Conservation (phyloP, 768 basidiomycete genomes). For the Serendipita sp. region DNA sequence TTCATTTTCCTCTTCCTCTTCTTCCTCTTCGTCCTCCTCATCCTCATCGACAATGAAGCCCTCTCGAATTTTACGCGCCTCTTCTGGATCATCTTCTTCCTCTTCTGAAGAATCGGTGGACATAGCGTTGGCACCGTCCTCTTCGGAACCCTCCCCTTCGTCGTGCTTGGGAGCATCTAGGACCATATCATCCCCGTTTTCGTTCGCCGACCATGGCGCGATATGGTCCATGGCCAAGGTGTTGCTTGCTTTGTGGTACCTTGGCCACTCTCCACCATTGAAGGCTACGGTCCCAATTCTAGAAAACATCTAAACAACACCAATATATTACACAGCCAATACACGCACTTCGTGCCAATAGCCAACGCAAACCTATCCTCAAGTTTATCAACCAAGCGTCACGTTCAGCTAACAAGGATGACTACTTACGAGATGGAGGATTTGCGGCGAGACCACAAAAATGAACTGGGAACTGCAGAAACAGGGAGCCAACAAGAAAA, state of each 20-base stretch:
- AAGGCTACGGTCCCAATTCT: too few relatives aligned
- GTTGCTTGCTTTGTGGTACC: background rate
- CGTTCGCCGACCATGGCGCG: background rate
- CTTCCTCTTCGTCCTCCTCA: constrained; percentile 70
- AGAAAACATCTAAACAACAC: too few relatives aligned
- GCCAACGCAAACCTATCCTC: too few relatives aligned
- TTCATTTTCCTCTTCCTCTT: constrained; percentile 45
- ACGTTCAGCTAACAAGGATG: background rate
- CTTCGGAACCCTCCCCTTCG: constrained; percentile 10
- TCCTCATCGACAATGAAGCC: constrained; percentile 88
- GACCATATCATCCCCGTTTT: background rate
- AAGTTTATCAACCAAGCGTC: background rate
- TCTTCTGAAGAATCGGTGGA: constrained; percentile 81
- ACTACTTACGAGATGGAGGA: background rate
- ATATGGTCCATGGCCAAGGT: constrained; percentile 4
- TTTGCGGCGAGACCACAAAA: background rate
- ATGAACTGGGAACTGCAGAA: background rate
- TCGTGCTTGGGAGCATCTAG: constrained; percentile 7
- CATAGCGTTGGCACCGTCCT: constrained; percentile 18
- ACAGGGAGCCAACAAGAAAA: background rate
- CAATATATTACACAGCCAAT: too few relatives aligned
- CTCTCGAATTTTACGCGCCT: constrained; percentile 58
- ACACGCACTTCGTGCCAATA: too few relatives aligned
- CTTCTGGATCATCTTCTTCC: constrained; percentile 82
- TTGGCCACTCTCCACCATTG: background rate